phyloP scores from a whole-genome alignment of 2,329 filamentous ascomycete species.

The Monilinia vaccinii-corymbosi region DNA sequence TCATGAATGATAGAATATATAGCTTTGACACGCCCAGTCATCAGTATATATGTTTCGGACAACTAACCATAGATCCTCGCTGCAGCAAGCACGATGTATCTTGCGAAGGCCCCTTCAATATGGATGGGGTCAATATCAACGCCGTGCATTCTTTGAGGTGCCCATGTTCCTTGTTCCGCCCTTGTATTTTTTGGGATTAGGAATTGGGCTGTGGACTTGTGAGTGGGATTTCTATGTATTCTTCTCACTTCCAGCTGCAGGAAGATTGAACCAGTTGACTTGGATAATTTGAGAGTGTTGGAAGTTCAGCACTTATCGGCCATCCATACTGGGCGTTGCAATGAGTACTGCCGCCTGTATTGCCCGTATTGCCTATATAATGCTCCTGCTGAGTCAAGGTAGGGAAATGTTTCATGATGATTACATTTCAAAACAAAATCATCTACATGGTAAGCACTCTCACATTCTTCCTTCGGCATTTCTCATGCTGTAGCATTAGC shows the following conservation, averaged over 20 bases:
- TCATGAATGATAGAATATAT: neutral
- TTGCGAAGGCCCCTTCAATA: neutral
- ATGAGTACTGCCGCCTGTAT: neutral
- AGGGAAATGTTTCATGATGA: conserved; percentile 45
- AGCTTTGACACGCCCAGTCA: neutral
- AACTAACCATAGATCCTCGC: neutral
- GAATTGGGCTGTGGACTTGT: conserved; percentile 52
- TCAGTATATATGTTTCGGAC: conserved; percentile 6
- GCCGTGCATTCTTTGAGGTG: conserved; percentile 15
- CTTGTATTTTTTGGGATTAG: conserved; percentile 54
- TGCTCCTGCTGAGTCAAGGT: conserved; percentile 3
- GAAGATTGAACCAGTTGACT: neutral
- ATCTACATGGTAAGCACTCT: conserved; percentile 7
- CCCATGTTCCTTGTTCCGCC: conserved; percentile 38
- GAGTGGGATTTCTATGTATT: neutral
- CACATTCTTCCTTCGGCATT: no score
- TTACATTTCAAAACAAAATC: conserved; percentile 11
- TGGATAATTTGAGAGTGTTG: neutral
- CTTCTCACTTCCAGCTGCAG: neutral
- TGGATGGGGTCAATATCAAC: conserved; percentile 8
- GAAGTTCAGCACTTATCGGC: neutral
- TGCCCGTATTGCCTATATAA: neutral
- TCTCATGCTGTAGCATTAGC: conserved; percentile 51
- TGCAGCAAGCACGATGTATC: neutral
- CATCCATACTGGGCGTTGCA: neutral